Conservation (phyloP, 352 stramenopile species). For the Phytophthora sp. region DNA sequence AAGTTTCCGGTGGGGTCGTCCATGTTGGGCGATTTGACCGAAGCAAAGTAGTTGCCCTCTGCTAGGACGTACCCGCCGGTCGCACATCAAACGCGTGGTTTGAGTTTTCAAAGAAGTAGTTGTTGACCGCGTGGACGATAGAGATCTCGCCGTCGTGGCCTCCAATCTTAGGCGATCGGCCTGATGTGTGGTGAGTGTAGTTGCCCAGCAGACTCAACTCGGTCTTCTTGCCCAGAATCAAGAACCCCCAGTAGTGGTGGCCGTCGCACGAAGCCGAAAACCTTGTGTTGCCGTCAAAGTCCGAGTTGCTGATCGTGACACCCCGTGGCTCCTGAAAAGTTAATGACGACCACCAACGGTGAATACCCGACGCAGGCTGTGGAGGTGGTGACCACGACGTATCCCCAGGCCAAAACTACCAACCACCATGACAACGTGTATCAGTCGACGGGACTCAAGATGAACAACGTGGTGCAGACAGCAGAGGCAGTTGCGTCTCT, state of each 20-base stretch:
- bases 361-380: too few species aligned
- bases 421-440: too few species aligned
- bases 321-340: constrained; percentile 29
- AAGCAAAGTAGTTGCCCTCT: constrained; percentile 41
- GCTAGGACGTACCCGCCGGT: constrained; percentile 22
- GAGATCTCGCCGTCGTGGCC: constrained; percentile 12
- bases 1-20: constrained; percentile 11
- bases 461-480: too few species aligned
- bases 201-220: constrained; percentile 51
- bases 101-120: constrained; percentile 30
- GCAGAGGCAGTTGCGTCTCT: too few species aligned
- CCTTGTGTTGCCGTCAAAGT: constrained; percentile 12
- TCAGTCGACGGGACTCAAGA: too few species aligned
- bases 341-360: constrained; percentile 46
- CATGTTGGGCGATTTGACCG: constrained; percentile 4
- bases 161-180: constrained; percentile 47
- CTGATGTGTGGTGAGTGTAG: constrained; percentile 49
- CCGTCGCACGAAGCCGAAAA: constrained; percentile 10
- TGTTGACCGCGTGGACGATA: constrained; percentile 38
- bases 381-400: too few species aligned
- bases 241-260: constrained; percentile 45
- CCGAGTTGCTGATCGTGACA: constrained; percentile 51
- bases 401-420: too few species aligned
- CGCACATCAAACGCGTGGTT: constrained; percentile 35
- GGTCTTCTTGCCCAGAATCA: constrained; percentile 42